Evolutionary conservation across 106 monocot genomes (phyloP), one percentile per base, ranked within the genome.

Genomic region (Cymbidium sinense): DNA sequence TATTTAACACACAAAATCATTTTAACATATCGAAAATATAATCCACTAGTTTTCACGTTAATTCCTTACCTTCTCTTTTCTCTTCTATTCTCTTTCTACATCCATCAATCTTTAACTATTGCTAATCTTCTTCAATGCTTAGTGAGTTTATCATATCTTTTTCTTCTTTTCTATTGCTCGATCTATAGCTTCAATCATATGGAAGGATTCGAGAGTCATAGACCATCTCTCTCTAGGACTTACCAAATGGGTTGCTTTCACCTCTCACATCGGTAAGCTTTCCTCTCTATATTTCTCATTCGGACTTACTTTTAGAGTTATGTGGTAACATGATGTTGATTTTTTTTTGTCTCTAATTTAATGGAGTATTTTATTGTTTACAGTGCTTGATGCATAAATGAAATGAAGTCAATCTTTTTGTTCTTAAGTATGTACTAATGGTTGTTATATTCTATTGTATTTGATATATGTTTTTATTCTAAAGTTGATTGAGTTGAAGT

Each of bases 191-290:
- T 28, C 13, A 15, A 15, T 34, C 36, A 34, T 11, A 73, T 74
- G 79, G 70, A 35, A 71, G 43, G 20, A 44, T 77, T 76, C 5
- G 62, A 75, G 74, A 64, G 76, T 61, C 82, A 78, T 7, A 55
- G 25, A 13, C 82, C 85, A 6, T 77, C 85, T 13, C 85, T 91
- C 69, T 91, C 86, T 79, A 77, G 78, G n/a, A 86, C 91, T 9
- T 86, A 82, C 77, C 87, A 91, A 77, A 87, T 88, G 85, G 86
- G 86, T 13, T 77, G 81, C 7, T 91, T 88, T 82, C 88, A 82
- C 76, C 86, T 91, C 76, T 78, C 79, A 44, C 90, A 91, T 83
- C 75, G 90, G 90, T 90, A 29, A 71, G 25, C n/a, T 81, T 71
- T 35, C 31, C 15, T 33, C 13, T 33, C 58, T 58, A 21, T 10